Conservation (phyloP, 2,329 filamentous ascomycete genomes). For the Monilinia fructigena region DNA sequence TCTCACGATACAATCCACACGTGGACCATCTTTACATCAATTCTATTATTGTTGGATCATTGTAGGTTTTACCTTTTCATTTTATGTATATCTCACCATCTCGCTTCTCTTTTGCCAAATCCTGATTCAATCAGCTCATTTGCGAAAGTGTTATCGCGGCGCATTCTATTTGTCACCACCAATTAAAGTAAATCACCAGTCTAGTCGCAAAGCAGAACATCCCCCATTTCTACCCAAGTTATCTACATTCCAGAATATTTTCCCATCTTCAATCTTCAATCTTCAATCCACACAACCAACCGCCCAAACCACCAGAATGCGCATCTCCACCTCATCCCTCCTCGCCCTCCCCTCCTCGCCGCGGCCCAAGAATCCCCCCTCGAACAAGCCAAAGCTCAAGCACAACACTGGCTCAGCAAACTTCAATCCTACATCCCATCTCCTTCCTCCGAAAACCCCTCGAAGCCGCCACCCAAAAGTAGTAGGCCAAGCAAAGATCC, state of each 20-base stretch:
- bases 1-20: not conserved
- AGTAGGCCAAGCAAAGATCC: conserved; percentile 52
- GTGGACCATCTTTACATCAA: not conserved
- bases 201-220: conserved; percentile 13
- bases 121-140: not conserved
- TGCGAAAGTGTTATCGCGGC: conserved; percentile 14
- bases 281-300: not conserved
- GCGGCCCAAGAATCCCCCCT: conserved; percentile 52
- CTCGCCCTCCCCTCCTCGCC: conserved; percentile 56
- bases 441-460: conserved; percentile 40
- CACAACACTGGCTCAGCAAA: conserved; percentile 63
- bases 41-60: not conserved
- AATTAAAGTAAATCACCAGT: not conserved
- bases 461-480: conserved; percentile 51
- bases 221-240: not conserved
- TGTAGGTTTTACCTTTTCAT: not conserved
- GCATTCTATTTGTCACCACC: conserved; percentile 13
- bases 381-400: conserved; percentile 60
- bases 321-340: conserved; percentile 52
- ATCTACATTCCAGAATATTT: not conserved
- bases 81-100: not conserved
- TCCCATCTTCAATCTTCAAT: not conserved
- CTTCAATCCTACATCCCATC: conserved; percentile 54
- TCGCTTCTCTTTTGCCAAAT: not conserved
- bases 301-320: conserved; percentile 46